These are phyloP conservation scores for Cutaneotrichosporon cyanovorans DNA, from an alignment of 1,284 basidiomycete genomes.

Conservation along the genomic window DNA sequence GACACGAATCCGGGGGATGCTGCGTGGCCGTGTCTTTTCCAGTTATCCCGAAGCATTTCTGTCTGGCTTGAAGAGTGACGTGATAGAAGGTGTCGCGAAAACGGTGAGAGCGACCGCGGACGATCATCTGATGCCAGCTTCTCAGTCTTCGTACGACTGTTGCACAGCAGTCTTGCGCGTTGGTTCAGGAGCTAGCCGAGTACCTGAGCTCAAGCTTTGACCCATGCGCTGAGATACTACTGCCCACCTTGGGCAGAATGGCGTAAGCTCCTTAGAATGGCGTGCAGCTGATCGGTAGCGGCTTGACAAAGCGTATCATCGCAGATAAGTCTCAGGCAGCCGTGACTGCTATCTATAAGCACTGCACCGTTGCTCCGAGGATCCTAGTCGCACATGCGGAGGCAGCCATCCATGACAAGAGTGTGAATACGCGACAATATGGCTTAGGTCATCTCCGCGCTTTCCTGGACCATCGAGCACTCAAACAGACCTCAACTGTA, in stretches of 20 bases:
- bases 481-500: slow-evolving; percentile 56
- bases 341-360: slow-evolving; percentile 60
- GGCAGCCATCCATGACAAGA: slow-evolving; percentile 74
- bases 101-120: slow-evolving; percentile 53
- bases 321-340: slow-evolving; percentile 77
- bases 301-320: slow-evolving; percentile 90
- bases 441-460: slow-evolving; percentile 60
- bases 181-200: slow-evolving; percentile 69
- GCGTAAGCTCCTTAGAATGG: slow-evolving; percentile 34
- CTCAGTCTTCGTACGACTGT: slow-evolving; percentile 88
- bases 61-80: slow-evolving; percentile 62
- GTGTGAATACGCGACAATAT: slow-evolving; percentile 65
- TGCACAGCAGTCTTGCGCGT: slow-evolving; percentile 65
- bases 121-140: slow-evolving; percentile 51
- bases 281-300: slow-evolving; percentile 2
- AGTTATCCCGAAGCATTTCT: slow-evolving; percentile 70
- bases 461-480: slow-evolving; percentile 64
- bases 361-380: slow-evolving; percentile 66
- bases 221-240: slow-evolving; percentile 65
- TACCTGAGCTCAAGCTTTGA: slow-evolving; percentile 66
- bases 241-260: slow-evolving; percentile 74
- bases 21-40: slow-evolving; percentile 70
- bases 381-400: slow-evolving; percentile 64
- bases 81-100: slow-evolving; percentile 77
- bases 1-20: slow-evolving; percentile 78